Evolutionary conservation across 2,329 filamentous ascomycete species (phyloP).

Genomic region (Bipolaris sorokiniana): DNA sequence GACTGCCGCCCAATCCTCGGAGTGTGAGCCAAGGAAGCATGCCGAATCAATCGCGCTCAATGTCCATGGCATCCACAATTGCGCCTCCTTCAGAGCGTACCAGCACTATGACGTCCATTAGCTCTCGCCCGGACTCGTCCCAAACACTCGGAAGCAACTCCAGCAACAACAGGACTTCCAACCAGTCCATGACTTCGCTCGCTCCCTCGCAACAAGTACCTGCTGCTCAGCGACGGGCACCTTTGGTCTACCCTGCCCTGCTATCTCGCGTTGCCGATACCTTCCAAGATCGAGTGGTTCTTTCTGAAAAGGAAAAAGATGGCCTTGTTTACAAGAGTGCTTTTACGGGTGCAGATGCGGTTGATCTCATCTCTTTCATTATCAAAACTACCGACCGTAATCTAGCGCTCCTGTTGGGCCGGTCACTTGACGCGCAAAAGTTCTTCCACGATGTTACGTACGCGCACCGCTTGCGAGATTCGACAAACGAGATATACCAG

Average conservation of each 20-base stretch:
- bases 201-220: constrained; percentile 54
- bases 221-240: constrained; percentile 65
- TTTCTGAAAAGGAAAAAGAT: constrained; percentile 92
- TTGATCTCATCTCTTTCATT: constrained; percentile 94
- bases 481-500: constrained; percentile 93
- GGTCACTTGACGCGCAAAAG: constrained; percentile 94
- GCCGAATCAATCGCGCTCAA: constrained; percentile 65
- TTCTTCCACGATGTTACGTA: constrained; percentile 99
- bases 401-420: constrained; percentile 84
- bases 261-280: constrained; percentile 92
- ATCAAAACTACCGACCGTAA: constrained; percentile 97
- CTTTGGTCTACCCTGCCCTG: constrained; percentile 90
- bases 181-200: constrained; percentile 50
- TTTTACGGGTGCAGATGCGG: constrained; percentile 93
- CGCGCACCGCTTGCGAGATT: constrained; percentile 92
- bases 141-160: constrained; percentile 32
- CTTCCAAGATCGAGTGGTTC: constrained; percentile 85
- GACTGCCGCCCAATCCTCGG: constrained; percentile 44
- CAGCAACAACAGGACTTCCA: constrained; percentile 47
- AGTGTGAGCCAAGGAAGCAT: constrained; percentile 47
- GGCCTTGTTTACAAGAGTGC: constrained; percentile 96
- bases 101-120: constrained; percentile 62
- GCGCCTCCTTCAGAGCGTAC: constrained; percentile 68
- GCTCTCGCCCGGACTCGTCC: constrained; percentile 45
- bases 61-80: constrained; percentile 92